These are phyloP conservation scores for Penicillium sp. DNA, from an alignment of 2,329 filamentous ascomycete species.

Conservation along the genomic window DNA sequence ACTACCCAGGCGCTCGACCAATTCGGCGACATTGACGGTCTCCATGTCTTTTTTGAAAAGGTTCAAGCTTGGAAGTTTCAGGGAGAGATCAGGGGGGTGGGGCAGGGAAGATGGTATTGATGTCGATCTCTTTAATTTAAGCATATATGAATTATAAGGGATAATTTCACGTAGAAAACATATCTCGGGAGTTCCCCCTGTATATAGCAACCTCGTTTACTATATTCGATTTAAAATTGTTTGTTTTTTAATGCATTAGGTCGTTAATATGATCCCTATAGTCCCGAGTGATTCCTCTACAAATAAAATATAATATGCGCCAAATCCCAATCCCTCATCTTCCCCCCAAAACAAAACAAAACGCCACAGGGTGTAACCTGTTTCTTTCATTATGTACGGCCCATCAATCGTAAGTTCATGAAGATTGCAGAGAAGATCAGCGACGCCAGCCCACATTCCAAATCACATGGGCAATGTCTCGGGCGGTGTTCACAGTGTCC, in stretches of 20 bases:
- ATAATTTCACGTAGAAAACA: too few species aligned
- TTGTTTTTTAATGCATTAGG: background rate
- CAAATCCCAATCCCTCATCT: background rate
- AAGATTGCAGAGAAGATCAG: slow-evolving; percentile 29
- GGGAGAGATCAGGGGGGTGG: slow-evolving; percentile 6
- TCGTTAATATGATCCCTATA: background rate
- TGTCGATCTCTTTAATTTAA: too few species aligned
- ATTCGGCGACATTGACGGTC: slow-evolving; percentile 54
- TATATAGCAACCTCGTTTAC: too few species aligned
- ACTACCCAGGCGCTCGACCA: slow-evolving; percentile 59
- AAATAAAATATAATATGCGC: background rate
- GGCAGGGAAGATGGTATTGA: slow-evolving; percentile 14
- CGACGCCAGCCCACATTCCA: slow-evolving; percentile 65
- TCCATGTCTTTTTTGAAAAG: slow-evolving; percentile 44
- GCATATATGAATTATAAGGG: too few species aligned
- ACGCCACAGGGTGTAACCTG: background rate
- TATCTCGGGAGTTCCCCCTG: too few species aligned
- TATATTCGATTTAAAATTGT: too few species aligned
- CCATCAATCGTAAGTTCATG: slow-evolving; percentile 2
- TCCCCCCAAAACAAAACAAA: background rate
- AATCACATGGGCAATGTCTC: slow-evolving; percentile 64
- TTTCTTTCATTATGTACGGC: slow-evolving; percentile 1
- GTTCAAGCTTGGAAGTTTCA: too few species aligned
- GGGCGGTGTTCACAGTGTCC: slow-evolving; percentile 69
- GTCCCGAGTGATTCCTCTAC: background rate